Base-by-base conservation (phyloP, 169 alveolate genomes). In the Babesia ovata region DNA sequence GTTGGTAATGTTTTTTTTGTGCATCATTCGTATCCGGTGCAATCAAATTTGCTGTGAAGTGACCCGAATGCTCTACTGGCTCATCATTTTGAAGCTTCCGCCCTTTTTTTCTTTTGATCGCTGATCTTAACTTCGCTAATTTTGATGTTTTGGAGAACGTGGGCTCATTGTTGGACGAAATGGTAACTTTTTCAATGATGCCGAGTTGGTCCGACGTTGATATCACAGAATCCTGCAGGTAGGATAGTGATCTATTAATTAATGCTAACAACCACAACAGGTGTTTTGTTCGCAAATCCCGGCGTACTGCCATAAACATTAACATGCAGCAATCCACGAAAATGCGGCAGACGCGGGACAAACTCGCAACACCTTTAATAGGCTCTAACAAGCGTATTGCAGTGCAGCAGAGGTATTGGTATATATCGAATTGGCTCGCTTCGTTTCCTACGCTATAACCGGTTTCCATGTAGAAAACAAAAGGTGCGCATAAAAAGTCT, bases 371-470 rank as follows among this genome's bases (percentile, higher is more conserved):
- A 19, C 52, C 10, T 39, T 54, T 67, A 13, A 50, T 24, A 8
- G 44, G 42, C 4, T 36, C 66, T 42, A 49, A 29, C 11, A 54
- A n/a, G 52, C 57, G 28, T 22, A 42, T 29, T 17, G 56, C 53
- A 7, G 36, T n/a, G 29, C 29, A 29, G 54, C 76, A 67, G 9
- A 67, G 60, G 16, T 67, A 67, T 17, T 67, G 76, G 65, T 67
- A 67, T 12, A 54, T 24, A 6, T 52, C 57, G 39, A 67, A 67
- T 4, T 13, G 12, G 39, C 42, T 67, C 9, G 24, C 8, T 28
- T 29, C 76, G n/a, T 12, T 29, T 0, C 44, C 66, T 13, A 67
- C 1, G 29, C n/a, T 2, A 21, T 28, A 54, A 7, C 8, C 67
- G 26, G 58, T 12, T 28, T 12, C 26, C 12, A 33, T 24, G 58